Conservation (phyloP, 768 basidiomycete genomes). For the Saitozyma podzolica region DNA sequence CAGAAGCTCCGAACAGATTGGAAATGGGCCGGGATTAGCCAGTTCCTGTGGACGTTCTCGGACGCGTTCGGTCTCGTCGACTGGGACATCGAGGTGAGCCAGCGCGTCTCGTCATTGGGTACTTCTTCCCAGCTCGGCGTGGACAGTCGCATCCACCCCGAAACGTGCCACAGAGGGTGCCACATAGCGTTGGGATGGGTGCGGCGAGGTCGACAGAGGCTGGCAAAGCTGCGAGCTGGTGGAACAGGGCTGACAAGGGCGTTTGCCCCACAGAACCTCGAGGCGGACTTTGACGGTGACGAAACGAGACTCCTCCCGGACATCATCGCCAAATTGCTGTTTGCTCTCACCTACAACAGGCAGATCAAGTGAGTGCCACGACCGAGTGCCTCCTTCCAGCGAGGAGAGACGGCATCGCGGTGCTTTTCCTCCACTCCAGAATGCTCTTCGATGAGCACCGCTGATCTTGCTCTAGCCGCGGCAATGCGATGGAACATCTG, state of each 20-base stretch:
- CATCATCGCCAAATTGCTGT: conserved; percentile 47
- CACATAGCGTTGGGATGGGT: too few relatives aligned
- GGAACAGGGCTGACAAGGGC: not conserved
- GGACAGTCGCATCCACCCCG: too few relatives aligned
- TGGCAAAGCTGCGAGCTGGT: not conserved
- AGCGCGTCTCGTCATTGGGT: not conserved
- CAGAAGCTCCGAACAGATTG: conserved; percentile 69
- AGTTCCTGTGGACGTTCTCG: conserved; percentile 84
- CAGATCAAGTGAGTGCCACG: conserved; percentile 43
- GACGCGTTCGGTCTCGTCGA: conserved; percentile 70
- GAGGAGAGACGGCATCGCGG: not conserved
- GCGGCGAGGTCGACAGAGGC: not conserved
- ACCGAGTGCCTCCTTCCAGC: not conserved
- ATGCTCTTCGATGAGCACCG: not conserved
- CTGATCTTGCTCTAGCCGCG: conserved; percentile 28
- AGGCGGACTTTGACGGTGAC: conserved; percentile 44
- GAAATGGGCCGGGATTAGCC: conserved; percentile 90
- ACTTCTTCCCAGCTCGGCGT: not conserved
- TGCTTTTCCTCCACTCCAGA: not conserved
- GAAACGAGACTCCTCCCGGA: conserved; percentile 38
- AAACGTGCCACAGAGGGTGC: too few relatives aligned
- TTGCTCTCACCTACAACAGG: conserved; percentile 49
- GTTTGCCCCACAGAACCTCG: conserved; percentile 26
- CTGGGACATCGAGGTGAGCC: conserved; percentile 58
- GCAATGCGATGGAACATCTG: conserved; percentile 43